Base-by-base conservation (phyloP, 305 asterid species). In the Ilex paraguariensis region DNA sequence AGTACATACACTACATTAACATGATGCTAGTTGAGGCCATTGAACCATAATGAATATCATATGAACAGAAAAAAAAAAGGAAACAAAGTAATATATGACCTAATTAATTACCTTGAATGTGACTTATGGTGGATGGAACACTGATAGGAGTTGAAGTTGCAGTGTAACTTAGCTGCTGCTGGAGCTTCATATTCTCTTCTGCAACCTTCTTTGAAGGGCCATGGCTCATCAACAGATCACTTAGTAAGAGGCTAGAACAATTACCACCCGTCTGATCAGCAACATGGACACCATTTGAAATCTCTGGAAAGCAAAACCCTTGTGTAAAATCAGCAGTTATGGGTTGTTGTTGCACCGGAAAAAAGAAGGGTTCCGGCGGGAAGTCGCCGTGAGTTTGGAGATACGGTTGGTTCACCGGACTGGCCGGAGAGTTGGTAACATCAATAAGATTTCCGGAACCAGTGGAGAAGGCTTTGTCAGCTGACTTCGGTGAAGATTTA, bases 371-470 rank as follows among this genome's bases (percentile, higher is more conserved):
- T 8, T 80, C 83, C 0, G 79, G 6, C 60, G 77, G 31, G 69
- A 84, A 83, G 12, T 83, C 85, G 11, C 17, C 72, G 0, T 74
- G 45, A 11, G 71, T 36, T 13, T 71, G 85, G 39, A 70, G 17
- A 15, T 77, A 84, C 10, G 88, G 74, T 16, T 83, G 88, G 68
- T 84, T 86, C 57, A 83, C 94, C 0, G 95, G 85, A 53, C 87
- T 79, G 10, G 94, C 81, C 0, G 95, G 73, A 1, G 85, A 81
- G 50, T 21, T 21, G 28, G 28, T 21, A 21, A 21, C 28, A 21
- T 21, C 28, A 21, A 21, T 21, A 21, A 21, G 28, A 21, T 68
- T 79, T 11, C 75, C 71, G 4, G 75, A 16, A 0, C 83, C 79
- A 4, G 68, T 50, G 3, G 85, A 80, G 7, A 77, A 15, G 6